Evolutionary conservation across 1,284 basidiomycete genomes (phyloP), one percentile per base, ranked within the genome.

Genomic region (Thecaphora thlaspeos): DNA sequence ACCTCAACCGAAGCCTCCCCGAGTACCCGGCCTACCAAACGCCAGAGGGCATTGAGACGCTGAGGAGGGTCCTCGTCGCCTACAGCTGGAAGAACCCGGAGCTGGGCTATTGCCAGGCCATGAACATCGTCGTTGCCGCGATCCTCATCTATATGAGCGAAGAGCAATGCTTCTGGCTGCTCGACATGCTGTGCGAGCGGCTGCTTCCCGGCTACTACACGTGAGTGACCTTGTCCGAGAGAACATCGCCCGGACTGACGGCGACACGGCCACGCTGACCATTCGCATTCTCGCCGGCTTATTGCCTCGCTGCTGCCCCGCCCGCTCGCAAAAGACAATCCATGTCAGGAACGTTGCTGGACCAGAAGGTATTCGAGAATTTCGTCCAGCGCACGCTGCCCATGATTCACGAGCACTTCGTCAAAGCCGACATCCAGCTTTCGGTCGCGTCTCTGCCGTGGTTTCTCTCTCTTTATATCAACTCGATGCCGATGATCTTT

Each of bases 401-500:
- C n/a, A 71, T 94, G 76, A 90, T 98, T 67, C 88, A 95, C 70
- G 91, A 96, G 28, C 91, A 98, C 78, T 96, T 97, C 80, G 83
- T 85, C 61, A 82, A 81, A 19, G 90, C 95, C 43, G 95, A 98
- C 73, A 93, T 98, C 9, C 94, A 98, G 74, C 85, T 98, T 30
- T 95, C 91, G 7, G 91, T 99, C 12, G 95, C 95, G 1, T 95
- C 91, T 2, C 80, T 99, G 26, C 95, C 95, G 12, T 99, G 95
- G 95, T 98, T 99, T 82, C 81, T 98, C 69, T 82, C 51, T 48
- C 46, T 91, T 63, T 93, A 87, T 79, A 97, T 98, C 81, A 97
- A 97, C 80, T 94, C 91, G 71, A 96, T 98, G 91, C 95, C 95
- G 0, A 89, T 98, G 86, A 88, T 98, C 43, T 98, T 98, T 75